Evolutionary conservation across 2,329 filamentous ascomycete species (phyloP).

Genomic region (Coniella lustricola): DNA sequence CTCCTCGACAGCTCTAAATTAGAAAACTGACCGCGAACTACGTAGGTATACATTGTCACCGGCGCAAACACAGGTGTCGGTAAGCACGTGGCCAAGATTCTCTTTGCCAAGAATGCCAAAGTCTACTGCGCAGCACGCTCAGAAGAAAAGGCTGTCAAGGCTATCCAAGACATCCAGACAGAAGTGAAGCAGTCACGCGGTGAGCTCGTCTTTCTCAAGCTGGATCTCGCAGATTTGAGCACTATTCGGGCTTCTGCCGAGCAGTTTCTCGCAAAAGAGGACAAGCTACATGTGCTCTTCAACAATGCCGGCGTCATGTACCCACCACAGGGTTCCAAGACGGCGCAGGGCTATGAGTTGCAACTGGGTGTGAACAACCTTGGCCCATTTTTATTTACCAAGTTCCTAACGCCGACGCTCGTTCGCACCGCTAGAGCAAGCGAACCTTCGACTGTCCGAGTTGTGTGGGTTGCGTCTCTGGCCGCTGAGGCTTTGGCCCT

Average conservation of each 20-base stretch:
- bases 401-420: conserved; percentile 13
- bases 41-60: conserved; percentile 41
- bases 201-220: conserved; percentile 27
- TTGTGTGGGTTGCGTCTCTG: conserved; percentile 12
- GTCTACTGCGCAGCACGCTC: conserved; percentile 45
- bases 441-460: conserved; percentile 6
- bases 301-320: conserved; percentile 35
- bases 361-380: conserved; percentile 15
- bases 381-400: conserved; percentile 14
- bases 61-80: conserved; percentile 33
- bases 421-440: conserved; percentile 3
- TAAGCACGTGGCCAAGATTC: conserved; percentile 39
- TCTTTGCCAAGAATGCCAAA: conserved; percentile 42
- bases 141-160: conserved; percentile 30
- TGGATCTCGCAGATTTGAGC: conserved; percentile 25
- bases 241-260: conserved; percentile 21
- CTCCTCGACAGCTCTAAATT: neutral
- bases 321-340: conserved; percentile 22
- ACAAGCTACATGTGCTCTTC: conserved; percentile 30
- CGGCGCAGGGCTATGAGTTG: conserved; percentile 17
- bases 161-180: conserved; percentile 33
- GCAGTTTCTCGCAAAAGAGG: conserved; percentile 19
- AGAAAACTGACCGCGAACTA: neutral
- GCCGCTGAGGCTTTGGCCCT: conserved; percentile 6
- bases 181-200: conserved; percentile 17